Conservation (phyloP, 2,329 filamentous ascomycete genomes). For the Hypoxylon sp. region DNA sequence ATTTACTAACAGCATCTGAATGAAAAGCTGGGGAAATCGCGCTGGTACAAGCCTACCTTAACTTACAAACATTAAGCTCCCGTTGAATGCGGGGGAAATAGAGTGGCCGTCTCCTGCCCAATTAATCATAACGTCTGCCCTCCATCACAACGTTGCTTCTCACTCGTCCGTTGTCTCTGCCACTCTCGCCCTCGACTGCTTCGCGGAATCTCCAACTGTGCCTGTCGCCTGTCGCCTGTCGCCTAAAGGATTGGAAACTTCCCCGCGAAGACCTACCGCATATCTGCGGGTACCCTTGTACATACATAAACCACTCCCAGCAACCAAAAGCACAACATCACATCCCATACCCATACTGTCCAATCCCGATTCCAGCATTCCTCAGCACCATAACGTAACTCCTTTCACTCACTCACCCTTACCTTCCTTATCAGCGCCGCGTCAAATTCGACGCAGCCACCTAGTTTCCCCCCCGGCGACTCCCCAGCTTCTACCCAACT, state of each 20-base stretch:
- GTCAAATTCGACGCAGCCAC: conserved; percentile 34
- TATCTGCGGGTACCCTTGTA: conserved; percentile 31
- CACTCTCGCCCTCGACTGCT: conserved; percentile 22
- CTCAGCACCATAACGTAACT: conserved; percentile 26
- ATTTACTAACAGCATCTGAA: conserved; percentile 36
- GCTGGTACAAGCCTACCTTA: conserved; percentile 16
- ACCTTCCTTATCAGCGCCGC: conserved; percentile 13
- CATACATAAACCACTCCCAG: conserved; percentile 18
- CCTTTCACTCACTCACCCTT: conserved; percentile 8
- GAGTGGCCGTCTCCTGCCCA: conserved; percentile 27
- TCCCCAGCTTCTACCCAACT: conserved; percentile 10
- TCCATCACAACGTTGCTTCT: conserved; percentile 39
- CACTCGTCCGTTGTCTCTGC: conserved; percentile 7
- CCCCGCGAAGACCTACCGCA: conserved; percentile 32
- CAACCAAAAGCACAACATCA: conserved; percentile 14
- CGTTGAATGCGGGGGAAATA: conserved; percentile 45
- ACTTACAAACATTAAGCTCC: conserved; percentile 21
- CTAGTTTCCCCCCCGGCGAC: neutral
- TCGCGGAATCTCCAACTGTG: conserved; percentile 27
- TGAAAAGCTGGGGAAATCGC: conserved; percentile 46
- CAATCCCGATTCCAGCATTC: conserved; percentile 36
- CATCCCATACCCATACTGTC: conserved; percentile 14
- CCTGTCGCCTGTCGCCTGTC: conserved; percentile 16
- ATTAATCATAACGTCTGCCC: conserved; percentile 42
- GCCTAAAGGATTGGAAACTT: conserved; percentile 30